Conservation (phyloP, 1,139 yeast species). For the Meyerozyma smithsonii region DNA sequence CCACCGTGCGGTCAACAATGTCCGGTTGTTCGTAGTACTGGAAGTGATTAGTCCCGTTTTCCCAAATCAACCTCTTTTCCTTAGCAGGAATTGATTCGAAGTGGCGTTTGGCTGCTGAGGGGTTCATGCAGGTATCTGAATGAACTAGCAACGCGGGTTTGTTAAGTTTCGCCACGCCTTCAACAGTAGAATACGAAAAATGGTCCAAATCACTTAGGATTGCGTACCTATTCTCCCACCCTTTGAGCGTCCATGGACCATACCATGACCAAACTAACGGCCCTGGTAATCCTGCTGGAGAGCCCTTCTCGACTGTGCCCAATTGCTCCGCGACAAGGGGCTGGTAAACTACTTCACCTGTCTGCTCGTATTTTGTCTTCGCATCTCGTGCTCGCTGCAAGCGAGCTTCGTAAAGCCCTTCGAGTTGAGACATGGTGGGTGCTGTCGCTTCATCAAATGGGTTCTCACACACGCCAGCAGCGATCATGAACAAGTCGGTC, state of each 20-base stretch:
- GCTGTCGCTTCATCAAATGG: neutral
- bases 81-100: neutral
- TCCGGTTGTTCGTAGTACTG: neutral
- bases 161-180: neutral
- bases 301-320: neutral
- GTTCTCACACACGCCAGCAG: neutral
- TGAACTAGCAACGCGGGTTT: neutral
- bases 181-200: neutral
- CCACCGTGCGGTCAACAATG: neutral
- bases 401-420: neutral
- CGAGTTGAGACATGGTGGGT: neutral
- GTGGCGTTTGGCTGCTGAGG: conserved; percentile 1
- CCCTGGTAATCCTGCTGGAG: neutral
- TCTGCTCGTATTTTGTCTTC: neutral
- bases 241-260: neutral
- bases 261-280: neutral
- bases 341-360: neutral
- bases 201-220: neutral
- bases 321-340: neutral
- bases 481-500: neutral
- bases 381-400: conserved; percentile 1
- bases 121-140: neutral
- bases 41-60: neutral
- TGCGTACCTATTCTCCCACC: neutral
- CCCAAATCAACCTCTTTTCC: neutral